Evolutionary conservation across 495 filamentous ascomycete genomes (phyloP), one percentile per base, ranked within the genome.

Genomic region (Parmelia sp.): DNA sequence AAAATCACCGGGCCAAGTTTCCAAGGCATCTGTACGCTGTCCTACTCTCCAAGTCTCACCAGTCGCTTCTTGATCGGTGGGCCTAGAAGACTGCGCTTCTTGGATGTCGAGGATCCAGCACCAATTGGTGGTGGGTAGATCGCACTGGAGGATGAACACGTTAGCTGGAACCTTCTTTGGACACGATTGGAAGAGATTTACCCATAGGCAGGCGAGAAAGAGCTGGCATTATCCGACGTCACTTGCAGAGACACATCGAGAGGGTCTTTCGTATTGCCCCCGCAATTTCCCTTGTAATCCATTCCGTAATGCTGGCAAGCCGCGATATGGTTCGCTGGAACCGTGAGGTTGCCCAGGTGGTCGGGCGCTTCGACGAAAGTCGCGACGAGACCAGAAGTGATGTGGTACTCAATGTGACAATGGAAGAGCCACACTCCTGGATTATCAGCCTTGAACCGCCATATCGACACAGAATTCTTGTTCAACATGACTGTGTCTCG

Each of bases 331-430:
- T 88, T 75, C 36, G 79, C 63, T 0, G 89, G 90, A 19, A 91
- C 79, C 0, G 69, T 70, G 45, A 87, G 66, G 4, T 72, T 76
- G n/a, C 59, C 57, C 8, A 65, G 45, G 35, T 31, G 19, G 29
- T 59, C 44, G 0, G 83, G 82, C 0, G 79, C 80, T 71, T 88
- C 86, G 47, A 83, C 67, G 17, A 83, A 65, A 0, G 71, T 67
- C 62, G 77, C 72, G 0, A 71, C 75, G 14, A 83, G 65, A 29
- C 81, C 81, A 58, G 76, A 73, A 7, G 66, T 64, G 40, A 81
- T 71, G 68, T 89, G 86, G 84, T 85, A 89, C 68, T 87, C 85
- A 65, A 89, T 84, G 67, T 89, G 86, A 70, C 86, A 89, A 78
- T 83, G 80, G 73, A 80, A 79, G 15, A 78, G 45, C 81, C 81